Base-by-base conservation (phyloP, 176 grass and related monocot species). In the Musa schizocarpa region DNA sequence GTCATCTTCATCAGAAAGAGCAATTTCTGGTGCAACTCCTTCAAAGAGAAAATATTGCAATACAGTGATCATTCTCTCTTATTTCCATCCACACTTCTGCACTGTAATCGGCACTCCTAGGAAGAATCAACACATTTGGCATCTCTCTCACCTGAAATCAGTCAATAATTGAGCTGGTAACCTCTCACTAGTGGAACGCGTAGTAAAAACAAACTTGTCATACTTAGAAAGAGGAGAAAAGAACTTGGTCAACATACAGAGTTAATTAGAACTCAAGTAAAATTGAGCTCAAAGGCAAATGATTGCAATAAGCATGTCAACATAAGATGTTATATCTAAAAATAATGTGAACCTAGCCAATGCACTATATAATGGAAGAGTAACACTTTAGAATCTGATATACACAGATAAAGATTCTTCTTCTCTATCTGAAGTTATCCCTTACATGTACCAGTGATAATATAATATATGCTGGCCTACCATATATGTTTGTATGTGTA, bases 1-100 rank as follows among this genome's bases (percentile, higher is more conserved):
- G 87, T 91, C 90, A 74, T 93, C 95, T 82, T 86, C 90, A 79
- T 98, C 95, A 51, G 90, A 98, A 85, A 98, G 73, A 73, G 80
- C 68, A 80, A 86, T 91, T 29, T 34, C 80, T 77, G 90, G 95
- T 79, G 91, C 75, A 66, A 89, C 84, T 81, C 95, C 95, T 74
- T 93, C 88, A 83, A 89, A 89, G 75, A 93, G 87, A 85, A 89
- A 98, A 14, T 90, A 91, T 61, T 98, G 95, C 63, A 91, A 62
- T 85, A 98, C 89, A 5, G 80, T 93, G 53, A 98, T 87, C 82
- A 90, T 98, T 93, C 78, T 98, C 95, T 83, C 88, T 88, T 78
- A 98, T 98, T 83, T 93, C 90, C 88, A 98, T 84, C 95, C 95
- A 98, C 9, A 91, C 95, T 85, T 98, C 95, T 87, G 93, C 95